Base-by-base conservation (phyloP, 176 grass and related monocot species). In the Raddia guianensis region DNA sequence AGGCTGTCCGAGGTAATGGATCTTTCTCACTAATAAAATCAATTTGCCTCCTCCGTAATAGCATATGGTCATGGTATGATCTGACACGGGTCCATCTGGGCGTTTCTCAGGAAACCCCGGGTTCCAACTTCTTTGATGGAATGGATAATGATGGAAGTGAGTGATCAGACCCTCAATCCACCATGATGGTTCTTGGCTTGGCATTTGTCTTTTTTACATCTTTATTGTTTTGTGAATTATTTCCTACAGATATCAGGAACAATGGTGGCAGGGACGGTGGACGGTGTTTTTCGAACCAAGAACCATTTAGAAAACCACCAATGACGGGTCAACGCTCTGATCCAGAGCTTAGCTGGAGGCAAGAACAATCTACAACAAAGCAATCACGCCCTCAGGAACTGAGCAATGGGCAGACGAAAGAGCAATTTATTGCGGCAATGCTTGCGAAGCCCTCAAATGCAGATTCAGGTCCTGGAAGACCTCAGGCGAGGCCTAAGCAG, bases 91-190 rank as follows among this genome's bases (percentile, higher is more conserved):
- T 80, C 70, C 53, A 83, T 74, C 77, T 80, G 50, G 56, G 35
- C 47, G 72, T 65, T 76, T 70, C 48, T 78, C 83, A 82, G 72
- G 78, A 79, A 59, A 80, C 54, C 77, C 82, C 60, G 66, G 65
- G 79, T 66, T 78, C 70, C 45, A 88, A 89, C 80, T 91, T 89
- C 83, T 86, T 88, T 59, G 84, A 91, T 85, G 92, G 77, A 85
- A 82, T 84, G 83, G 80, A 84, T 72, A 81, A 82, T 56, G 92
- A 81, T 64, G 86, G 86, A 91, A 89, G 92, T 94, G 76, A 91
- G 92, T 87, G 65, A 62, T 61, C 72, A n/a, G 47, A 42, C 20
- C 63, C 40, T 84, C 13, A 9, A 33, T 58, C 57, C 33, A 9
- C 1, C 0, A 6, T 83, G 49, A 66, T 27, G 35, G 19, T 53